These are phyloP conservation scores for Pythium coloratum DNA, from an alignment of 352 stramenopile genomes.

Conservation along the genomic window DNA sequence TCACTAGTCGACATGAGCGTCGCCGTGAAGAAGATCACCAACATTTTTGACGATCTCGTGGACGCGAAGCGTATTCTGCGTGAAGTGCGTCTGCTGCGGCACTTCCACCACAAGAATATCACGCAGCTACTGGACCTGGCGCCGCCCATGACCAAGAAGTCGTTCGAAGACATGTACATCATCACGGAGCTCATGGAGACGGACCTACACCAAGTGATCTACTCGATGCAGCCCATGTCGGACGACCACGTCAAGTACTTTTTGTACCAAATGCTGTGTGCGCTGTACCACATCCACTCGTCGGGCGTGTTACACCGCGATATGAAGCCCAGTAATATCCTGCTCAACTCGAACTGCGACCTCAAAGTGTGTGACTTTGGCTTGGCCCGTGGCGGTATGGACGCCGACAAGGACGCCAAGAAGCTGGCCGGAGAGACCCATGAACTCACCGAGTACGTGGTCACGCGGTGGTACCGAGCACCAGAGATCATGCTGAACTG, in stretches of 20 bases:
- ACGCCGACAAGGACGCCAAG: slow-evolving; percentile 78
- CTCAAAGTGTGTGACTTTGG: slow-evolving; percentile 91
- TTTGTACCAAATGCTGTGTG: slow-evolving; percentile 89
- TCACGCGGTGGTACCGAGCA: slow-evolving; percentile 68
- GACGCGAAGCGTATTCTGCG: slow-evolving; percentile 99
- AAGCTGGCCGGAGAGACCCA: slow-evolving; percentile 60
- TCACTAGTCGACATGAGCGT: slow-evolving; percentile 38
- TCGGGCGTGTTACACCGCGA: slow-evolving; percentile 94
- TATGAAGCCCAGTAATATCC: slow-evolving; percentile 96
- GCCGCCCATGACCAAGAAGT: slow-evolving; percentile 70
- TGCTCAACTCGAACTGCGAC: slow-evolving; percentile 92
- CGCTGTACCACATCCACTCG: slow-evolving; percentile 93
- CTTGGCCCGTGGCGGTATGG: slow-evolving; percentile 84
- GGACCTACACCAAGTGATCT: slow-evolving; percentile 88
- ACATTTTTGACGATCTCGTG: slow-evolving; percentile 96
- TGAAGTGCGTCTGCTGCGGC: slow-evolving; percentile 93
- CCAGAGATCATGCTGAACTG: slow-evolving; percentile 79
- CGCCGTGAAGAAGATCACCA: slow-evolving; percentile 95
- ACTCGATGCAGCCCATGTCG: slow-evolving; percentile 80
- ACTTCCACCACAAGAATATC: slow-evolving; percentile 91
- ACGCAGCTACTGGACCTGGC: slow-evolving; percentile 73
- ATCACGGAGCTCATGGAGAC: slow-evolving; percentile 90
- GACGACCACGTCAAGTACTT: slow-evolving; percentile 89
- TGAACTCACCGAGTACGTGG: slow-evolving; percentile 85
- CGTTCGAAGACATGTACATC: slow-evolving; percentile 91